These are phyloP conservation scores for Aureobasidium pullulans DNA, from an alignment of 2,329 filamentous ascomycete genomes.

Conservation along the genomic window DNA sequence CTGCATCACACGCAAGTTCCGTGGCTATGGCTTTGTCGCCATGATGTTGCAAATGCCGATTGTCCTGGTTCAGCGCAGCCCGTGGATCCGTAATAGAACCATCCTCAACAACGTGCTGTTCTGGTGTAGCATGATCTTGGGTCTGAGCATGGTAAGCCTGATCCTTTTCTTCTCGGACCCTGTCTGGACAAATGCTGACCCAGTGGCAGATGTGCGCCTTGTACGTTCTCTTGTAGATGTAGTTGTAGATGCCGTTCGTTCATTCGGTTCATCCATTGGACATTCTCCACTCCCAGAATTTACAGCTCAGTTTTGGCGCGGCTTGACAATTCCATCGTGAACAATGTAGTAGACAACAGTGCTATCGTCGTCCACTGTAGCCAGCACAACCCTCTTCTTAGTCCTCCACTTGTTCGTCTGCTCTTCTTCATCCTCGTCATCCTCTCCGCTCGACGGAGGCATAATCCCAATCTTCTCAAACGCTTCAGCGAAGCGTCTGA, in stretches of 20 bases:
- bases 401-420: slow-evolving; percentile 35
- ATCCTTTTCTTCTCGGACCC: slow-evolving; percentile 14
- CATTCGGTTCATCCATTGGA: background rate
- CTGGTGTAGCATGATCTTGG: slow-evolving; percentile 30
- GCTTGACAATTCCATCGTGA: slow-evolving; percentile 81
- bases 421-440: slow-evolving; percentile 20
- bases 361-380: slow-evolving; percentile 70
- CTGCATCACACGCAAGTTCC: slow-evolving; percentile 93
- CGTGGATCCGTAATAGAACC: slow-evolving; percentile 63
- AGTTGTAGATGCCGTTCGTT: background rate
- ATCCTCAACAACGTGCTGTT: slow-evolving; percentile 57
- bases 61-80: slow-evolving; percentile 79
- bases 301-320: slow-evolving; percentile 62
- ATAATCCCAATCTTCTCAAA: slow-evolving; percentile 52
- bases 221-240: slow-evolving; percentile 48
- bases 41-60: slow-evolving; percentile 98
- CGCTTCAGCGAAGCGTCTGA: slow-evolving; percentile 57
- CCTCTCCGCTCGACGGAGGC: slow-evolving; percentile 24
- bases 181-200: slow-evolving; percentile 17
- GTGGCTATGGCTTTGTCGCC: slow-evolving; percentile 86
- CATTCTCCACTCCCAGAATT: background rate
- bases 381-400: slow-evolving; percentile 64
- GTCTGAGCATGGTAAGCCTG: slow-evolving; percentile 27
- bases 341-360: slow-evolving; percentile 79
- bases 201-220: slow-evolving; percentile 49